Base-by-base conservation (phyloP, 1,139 yeast species). In the Pichia sp. region DNA sequence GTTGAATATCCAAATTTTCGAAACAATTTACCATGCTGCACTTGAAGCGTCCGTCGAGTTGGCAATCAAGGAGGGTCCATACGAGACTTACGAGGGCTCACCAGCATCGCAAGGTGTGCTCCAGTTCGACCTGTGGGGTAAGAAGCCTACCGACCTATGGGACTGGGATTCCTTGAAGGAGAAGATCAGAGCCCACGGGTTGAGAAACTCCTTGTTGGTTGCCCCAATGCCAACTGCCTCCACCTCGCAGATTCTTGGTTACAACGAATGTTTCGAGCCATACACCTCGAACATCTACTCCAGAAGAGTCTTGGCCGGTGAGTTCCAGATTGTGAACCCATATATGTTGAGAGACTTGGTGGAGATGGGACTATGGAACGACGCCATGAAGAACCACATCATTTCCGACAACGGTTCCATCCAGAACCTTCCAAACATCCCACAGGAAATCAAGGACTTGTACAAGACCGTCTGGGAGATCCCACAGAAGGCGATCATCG, bases 151-250 rank as follows among this genome's bases (percentile, higher is more conserved):
- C 52, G 80, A 76, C 60, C 74, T 80, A 62, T 80, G 70, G 71
- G 83, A 81, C 62, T 81, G 85, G 85, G 83, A 78, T 63, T 55
- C 68, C 14, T 70, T 81, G 60, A 80, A 79, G 67, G 71, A 67
- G 55, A 71, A 73, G 53, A 68, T 80, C 56, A 73, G 73, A 49
- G 69, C 70, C 56, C 72, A 75, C 61, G 85, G 85, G 53, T 64
- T 81, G 53, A 73, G 85, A 66, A 81, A 81, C 70, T 81, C 85
- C n/a, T 71, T 81, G 50, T 73, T 81, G 58, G 81, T 81, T 56
- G 85, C 85, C 1, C 84, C 84, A 57, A 81, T 81, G 85, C 85
- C 85, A 48, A 81, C 85, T 54, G 85, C 85, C 30, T 80, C 85
- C 16, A 80, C 85, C 9, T 81, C 85, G 2, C 85, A 80, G 68